These are phyloP conservation scores for Draba incana DNA, from an alignment of 345 rosid species.

Conservation along the genomic window DNA sequence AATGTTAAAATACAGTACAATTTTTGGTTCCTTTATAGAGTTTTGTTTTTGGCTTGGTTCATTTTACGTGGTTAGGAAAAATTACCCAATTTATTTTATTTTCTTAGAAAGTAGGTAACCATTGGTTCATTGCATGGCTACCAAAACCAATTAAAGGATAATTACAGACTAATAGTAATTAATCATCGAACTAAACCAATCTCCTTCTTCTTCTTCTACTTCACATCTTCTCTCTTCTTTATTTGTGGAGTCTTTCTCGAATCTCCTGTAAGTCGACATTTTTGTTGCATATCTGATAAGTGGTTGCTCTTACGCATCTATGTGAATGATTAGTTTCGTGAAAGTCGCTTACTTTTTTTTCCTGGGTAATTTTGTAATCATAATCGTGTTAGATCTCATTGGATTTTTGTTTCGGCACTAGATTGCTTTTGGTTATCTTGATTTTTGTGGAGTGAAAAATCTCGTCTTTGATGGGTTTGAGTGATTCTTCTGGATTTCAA, in stretches of 20 bases:
- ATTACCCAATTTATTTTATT: not conserved
- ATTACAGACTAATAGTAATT: not conserved
- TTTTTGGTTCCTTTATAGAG: slow-evolving; percentile 8
- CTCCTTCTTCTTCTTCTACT: slow-evolving; percentile 4
- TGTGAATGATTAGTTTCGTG: slow-evolving; percentile 1
- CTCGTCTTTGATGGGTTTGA: slow-evolving; percentile 11
- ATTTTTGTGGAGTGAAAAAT: not conserved
- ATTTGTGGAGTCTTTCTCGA: not conserved
- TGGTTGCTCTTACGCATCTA: not conserved
- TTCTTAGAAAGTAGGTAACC: not conserved
- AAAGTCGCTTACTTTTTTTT: slow-evolving; percentile 20
- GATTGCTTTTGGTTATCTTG: slow-evolving; percentile 8
- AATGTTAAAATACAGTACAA: slow-evolving; percentile 11
- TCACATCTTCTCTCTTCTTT: slow-evolving; percentile 29
- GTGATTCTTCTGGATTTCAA: slow-evolving; percentile 7
- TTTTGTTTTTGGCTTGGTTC: slow-evolving; percentile 29
- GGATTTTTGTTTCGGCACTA: not conserved
- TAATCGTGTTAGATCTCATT: slow-evolving; percentile 26
- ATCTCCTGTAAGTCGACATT: slow-evolving; percentile 35
- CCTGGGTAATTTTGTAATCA: slow-evolving; percentile 1
- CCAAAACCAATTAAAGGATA: slow-evolving; percentile 19
- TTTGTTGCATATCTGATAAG: not conserved
- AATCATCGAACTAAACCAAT: slow-evolving; percentile 26
- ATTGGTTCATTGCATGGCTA: slow-evolving; percentile 19
- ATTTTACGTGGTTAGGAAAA: slow-evolving; percentile 19